phyloP scores from a whole-genome alignment of 1,284 basidiomycete species.

The Leccinum griseonigrum region DNA sequence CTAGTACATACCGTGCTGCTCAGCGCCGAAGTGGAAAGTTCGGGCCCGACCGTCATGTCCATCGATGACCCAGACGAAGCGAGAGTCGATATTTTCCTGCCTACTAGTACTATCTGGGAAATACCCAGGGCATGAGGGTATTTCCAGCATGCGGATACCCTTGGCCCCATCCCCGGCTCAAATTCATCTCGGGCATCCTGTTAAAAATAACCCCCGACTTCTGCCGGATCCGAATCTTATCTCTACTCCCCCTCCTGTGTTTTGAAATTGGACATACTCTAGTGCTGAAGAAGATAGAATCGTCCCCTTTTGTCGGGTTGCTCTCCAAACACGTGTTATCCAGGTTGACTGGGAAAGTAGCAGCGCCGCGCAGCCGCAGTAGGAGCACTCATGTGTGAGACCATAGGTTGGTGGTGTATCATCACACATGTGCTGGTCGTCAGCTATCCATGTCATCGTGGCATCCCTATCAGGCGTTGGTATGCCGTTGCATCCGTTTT shows the following conservation, averaged over 20 bases:
- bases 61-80: background rate
- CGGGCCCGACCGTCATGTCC: background rate
- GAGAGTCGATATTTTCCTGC: background rate
- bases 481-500: background rate
- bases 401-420: slow-evolving; percentile 5
- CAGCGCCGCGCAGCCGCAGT: slow-evolving; percentile 11
- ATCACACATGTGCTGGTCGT: slow-evolving; percentile 6
- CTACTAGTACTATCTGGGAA: background rate
- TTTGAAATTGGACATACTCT: slow-evolving; percentile 23
- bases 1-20: background rate
- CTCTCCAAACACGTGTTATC: slow-evolving; percentile 25
- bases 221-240: slow-evolving; percentile 30
- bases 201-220: slow-evolving; percentile 7
- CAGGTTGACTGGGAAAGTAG: slow-evolving; percentile 14
- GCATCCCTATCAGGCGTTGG: background rate
- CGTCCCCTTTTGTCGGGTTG: slow-evolving; percentile 8
- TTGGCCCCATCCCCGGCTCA: slow-evolving; percentile 15
- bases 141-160: slow-evolving; percentile 14
- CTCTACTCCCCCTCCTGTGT: slow-evolving; percentile 7
- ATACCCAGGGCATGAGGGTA: background rate
- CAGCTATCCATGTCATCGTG: background rate
- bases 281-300: slow-evolving; percentile 2
- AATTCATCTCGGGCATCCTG: slow-evolving; percentile 2
- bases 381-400: background rate
- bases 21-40: background rate